These are phyloP conservation scores for Coemansia sp. DNA, from an alignment of 192 early-diverging fungal species.

Conservation along the genomic window DNA sequence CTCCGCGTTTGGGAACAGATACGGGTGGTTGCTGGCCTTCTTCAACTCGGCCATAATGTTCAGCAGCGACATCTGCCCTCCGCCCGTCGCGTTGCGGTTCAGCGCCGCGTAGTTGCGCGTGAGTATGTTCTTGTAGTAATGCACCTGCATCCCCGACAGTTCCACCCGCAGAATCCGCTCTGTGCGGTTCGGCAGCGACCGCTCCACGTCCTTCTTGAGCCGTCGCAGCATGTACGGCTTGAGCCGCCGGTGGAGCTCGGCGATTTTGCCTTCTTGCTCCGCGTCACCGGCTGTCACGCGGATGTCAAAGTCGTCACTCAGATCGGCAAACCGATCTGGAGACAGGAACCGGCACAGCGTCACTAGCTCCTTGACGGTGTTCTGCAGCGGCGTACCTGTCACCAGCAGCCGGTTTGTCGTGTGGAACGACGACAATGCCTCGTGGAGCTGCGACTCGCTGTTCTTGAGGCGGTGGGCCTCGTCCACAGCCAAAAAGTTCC, in stretches of 20 bases:
- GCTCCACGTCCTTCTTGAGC: constrained; percentile 98
- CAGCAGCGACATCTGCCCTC: constrained; percentile 68
- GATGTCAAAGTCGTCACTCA: constrained; percentile 74
- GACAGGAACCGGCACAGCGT: constrained; percentile 89
- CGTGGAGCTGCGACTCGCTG: constrained; percentile 87
- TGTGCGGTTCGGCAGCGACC: constrained; percentile 90
- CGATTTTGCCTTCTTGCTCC: constrained; percentile 77
- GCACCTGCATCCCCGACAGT: constrained; percentile 80
- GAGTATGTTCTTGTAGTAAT: constrained; percentile 93
- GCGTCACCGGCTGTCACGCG: constrained; percentile 55
- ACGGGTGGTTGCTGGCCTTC: constrained; percentile 96
- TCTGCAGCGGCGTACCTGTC: constrained; percentile 98
- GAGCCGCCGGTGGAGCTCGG: constrained; percentile 73
- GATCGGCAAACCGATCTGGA: constrained; percentile 79
- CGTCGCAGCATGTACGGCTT: constrained; percentile 90
- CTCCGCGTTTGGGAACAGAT: constrained; percentile 78
- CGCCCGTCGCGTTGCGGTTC: constrained; percentile 61
- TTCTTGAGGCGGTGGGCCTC: constrained; percentile 99
- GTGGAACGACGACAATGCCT: constrained; percentile 79
- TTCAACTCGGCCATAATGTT: constrained; percentile 97
- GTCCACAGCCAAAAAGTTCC: constrained; percentile 93
- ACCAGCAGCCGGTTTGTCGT: constrained; percentile 89
- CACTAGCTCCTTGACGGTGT: constrained; percentile 90
- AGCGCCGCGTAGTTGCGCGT: constrained; percentile 89
- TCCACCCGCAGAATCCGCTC: constrained; percentile 95